Percentiles rank a stretch among this genome's conserved stretches.
phyloP scores from a whole-genome alignment of 495 filamentous ascomycete species.

The Podospora sp. region DNA sequence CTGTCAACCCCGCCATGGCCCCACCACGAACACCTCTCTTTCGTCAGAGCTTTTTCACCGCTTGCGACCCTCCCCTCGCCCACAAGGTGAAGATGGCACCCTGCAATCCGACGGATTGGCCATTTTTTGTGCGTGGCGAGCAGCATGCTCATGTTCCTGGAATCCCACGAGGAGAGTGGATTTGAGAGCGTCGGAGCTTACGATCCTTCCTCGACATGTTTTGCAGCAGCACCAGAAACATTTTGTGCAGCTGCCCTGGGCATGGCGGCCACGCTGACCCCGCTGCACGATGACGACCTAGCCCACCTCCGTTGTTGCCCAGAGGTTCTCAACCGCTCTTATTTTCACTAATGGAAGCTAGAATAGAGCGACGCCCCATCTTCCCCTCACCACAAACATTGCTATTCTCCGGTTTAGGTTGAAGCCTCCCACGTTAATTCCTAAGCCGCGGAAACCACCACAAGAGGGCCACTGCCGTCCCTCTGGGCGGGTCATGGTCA shows the following conservation, averaged over 20 bases:
- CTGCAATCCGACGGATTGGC: neutral
- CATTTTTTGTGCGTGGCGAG: no score
- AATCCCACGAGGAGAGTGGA: neutral
- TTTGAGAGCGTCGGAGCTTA: neutral
- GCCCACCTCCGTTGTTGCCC: neutral
- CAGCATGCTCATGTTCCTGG: neutral
- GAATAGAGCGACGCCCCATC: no score
- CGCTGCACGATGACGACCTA: conserved; percentile 23
- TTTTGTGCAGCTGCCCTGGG: conserved; percentile 11
- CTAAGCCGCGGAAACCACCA: no score
- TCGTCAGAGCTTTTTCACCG: conserved; percentile 1
- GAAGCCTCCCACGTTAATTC: no score
- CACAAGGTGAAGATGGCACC: neutral
- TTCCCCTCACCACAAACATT: no score
- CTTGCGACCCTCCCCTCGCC: neutral
- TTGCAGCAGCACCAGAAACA: conserved; percentile 12
- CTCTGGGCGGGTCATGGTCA: neutral
- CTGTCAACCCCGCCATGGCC: conserved; percentile 14
- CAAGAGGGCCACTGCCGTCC: neutral
- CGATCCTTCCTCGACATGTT: neutral
- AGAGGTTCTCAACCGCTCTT: neutral
- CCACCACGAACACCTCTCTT: neutral
- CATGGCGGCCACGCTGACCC: neutral
- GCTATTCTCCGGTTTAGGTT: no score
- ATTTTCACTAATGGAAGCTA: neutral